Percentiles rank a stretch among this genome's conserved stretches.
phyloP scores from a whole-genome alignment of 2,329 filamentous ascomycete genomes.

The Aspergillus sp. region DNA sequence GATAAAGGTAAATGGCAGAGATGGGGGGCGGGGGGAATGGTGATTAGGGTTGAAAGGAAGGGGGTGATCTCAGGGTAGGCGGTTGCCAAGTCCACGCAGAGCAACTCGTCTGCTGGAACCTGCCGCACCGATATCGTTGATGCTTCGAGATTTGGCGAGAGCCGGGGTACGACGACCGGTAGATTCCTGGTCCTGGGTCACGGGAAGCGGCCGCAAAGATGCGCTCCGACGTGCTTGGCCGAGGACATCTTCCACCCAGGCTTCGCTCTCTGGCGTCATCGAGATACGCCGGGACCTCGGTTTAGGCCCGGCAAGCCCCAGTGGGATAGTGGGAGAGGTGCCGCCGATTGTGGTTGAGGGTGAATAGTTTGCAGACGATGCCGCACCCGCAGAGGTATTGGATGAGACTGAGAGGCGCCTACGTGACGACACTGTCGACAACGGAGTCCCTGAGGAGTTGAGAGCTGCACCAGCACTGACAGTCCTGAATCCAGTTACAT shows the following conservation, averaged over 20 bases:
- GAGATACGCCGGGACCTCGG: conserved; percentile 37
- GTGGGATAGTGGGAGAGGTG: conserved; percentile 32
- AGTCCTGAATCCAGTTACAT: conserved; percentile 24
- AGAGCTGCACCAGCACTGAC: conserved; percentile 26
- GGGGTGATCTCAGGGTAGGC: conserved; percentile 3
- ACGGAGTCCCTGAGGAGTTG: conserved; percentile 26
- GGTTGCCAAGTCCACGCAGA: conserved; percentile 34
- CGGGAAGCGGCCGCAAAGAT: conserved; percentile 28
- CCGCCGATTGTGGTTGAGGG: conserved; percentile 20
- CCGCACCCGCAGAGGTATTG: conserved; percentile 31
- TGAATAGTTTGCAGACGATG: conserved; percentile 23
- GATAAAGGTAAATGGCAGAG: conserved; percentile 5
- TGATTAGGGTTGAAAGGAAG: background rate
- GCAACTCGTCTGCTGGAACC: conserved; percentile 38
- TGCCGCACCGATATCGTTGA: conserved; percentile 37
- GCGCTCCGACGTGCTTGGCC: conserved; percentile 42
- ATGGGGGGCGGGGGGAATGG: too few species aligned
- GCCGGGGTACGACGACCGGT: conserved; percentile 12
- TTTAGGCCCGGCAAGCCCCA: conserved; percentile 46
- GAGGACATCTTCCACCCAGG: conserved; percentile 47
- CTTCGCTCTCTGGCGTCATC: conserved; percentile 45
- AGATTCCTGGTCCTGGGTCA: conserved; percentile 16
- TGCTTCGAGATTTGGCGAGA: conserved; percentile 33
- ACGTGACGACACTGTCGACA: conserved; percentile 25
- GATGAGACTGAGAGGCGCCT: conserved; percentile 40